A percentile compares a stretch with the other conserved stretches of the same genome.
phyloP scores from a whole-genome alignment of 345 rosid species.

The Gossypium stocksii region DNA sequence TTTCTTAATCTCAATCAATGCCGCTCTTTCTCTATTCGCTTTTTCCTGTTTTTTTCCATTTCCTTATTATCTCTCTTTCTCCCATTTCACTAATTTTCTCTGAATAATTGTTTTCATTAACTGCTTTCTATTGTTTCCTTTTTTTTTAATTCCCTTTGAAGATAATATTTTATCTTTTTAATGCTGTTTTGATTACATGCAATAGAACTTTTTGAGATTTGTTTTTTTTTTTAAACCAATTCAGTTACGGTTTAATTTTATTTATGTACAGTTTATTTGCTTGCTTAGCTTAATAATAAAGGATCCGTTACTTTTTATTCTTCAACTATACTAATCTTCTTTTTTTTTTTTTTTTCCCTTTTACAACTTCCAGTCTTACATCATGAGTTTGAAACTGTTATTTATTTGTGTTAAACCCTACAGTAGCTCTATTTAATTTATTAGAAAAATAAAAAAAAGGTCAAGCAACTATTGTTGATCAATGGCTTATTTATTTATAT shows the following conservation, averaged over 20 bases:
- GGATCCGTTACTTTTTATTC: neutral
- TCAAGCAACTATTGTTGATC: conserved; percentile 1
- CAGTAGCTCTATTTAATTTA: conserved; percentile 7
- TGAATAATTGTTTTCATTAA: conserved; percentile 2
- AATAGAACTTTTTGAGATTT: neutral
- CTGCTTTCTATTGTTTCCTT: neutral
- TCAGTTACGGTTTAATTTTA: neutral
- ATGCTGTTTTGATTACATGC: conserved; percentile 1
- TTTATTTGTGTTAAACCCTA: neutral
- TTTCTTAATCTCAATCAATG: neutral
- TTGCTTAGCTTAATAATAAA: neutral
- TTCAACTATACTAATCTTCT: neutral
- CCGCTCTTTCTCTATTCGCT: neutral
- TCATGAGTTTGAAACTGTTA: neutral
- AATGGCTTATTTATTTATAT: neutral
- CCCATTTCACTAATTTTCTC: conserved; percentile 12
- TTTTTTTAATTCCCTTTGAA: neutral
- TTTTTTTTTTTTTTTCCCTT: neutral
- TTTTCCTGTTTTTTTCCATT: neutral
- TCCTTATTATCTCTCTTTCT: neutral
- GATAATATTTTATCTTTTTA: neutral
- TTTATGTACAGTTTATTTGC: neutral
- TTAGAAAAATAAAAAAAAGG: neutral
- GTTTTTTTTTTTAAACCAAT: neutral
- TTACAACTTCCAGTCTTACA: neutral